A percentile compares a stretch with the other conserved stretches of the same genome.
phyloP scores from a whole-genome alignment of 2,329 filamentous ascomycete genomes.

The Keithomyces neogunnii region DNA sequence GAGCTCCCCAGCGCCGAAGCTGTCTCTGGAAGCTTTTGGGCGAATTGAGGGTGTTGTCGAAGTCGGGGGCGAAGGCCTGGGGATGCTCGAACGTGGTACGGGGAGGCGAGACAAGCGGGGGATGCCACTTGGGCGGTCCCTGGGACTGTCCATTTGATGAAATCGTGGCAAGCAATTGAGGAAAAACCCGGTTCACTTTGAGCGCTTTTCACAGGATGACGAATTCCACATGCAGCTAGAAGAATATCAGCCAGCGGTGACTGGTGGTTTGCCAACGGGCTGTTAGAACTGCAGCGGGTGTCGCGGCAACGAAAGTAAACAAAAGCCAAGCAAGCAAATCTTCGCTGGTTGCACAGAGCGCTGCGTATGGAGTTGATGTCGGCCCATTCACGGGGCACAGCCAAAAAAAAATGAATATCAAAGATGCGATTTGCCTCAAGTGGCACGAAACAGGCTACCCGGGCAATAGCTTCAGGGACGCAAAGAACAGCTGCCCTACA shows the following conservation, averaged over 20 bases:
- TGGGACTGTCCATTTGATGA: constrained; percentile 20
- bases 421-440: too few relatives aligned
- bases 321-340: background rate
- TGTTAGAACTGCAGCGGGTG: background rate
- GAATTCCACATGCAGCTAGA: too few relatives aligned
- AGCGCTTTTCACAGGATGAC: background rate
- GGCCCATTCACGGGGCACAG: too few relatives aligned
- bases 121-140: constrained; percentile 29
- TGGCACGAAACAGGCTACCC: too few relatives aligned
- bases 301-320: background rate
- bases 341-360: too few relatives aligned
- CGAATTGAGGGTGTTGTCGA: constrained; percentile 14
- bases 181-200: too few relatives aligned
- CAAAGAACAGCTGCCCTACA: too few relatives aligned
- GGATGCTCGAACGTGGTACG: constrained; percentile 23
- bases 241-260: background rate
- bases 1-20: constrained; percentile 19
- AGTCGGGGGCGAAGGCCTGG: constrained; percentile 18
- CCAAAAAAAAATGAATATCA: too few relatives aligned
- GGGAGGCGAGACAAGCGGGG: constrained; percentile 31
- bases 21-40: constrained; percentile 1
- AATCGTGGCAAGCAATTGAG: too few relatives aligned
- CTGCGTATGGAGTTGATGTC: too few relatives aligned
- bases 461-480: too few relatives aligned
- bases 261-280: background rate